Evolutionary conservation across 2,329 filamentous ascomycete genomes (phyloP), one percentile per base, ranked within the genome.

Genomic region (Apiospora kogelbergensis): DNA sequence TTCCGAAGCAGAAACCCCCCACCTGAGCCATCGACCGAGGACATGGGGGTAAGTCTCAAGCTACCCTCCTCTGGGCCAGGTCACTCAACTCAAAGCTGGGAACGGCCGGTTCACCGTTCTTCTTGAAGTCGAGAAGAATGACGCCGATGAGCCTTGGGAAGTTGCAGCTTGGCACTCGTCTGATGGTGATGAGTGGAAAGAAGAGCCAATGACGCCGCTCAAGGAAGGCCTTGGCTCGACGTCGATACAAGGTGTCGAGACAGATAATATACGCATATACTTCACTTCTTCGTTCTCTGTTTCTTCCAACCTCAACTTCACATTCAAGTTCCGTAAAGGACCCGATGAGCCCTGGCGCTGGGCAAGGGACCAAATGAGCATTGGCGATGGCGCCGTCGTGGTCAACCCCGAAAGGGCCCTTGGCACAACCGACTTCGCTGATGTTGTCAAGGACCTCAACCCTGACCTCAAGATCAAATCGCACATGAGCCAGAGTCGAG

Each of bases 41-140:
- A 70, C 1, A 84, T 83, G 80, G 78, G 78, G 7, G 76, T 79
- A 44, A 73, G 76, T 15, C 22, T 82, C 83, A 26, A 84, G 84
- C 70, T 90, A 89, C 75, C 95, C 95, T 15, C 89, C 93, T 1
- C 80, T 97, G 66, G 93, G 91, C 1, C 92, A 95, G 77, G 86
- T 92, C 30, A 94, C 93, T 1, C 84, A 88, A 65, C 76, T 93
- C 24, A 79, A 83, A 33, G 76, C 78, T 24, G 75, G 76, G 2
- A 73, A 85, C 75, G 82, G 91, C 46, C 77, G 78, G 0, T 91
- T 98, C 73, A 90, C 87, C 0, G 90, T 92, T 7, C 80, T 95
- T 15, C 84, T 97, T 41, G 90, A 95, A 73, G 88, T 91, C 53
- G 87, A 88, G 48, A 79, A 78, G 26, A 83, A 82, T 44, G 85